Percentiles rank a stretch among this genome's conserved stretches.
Evolutionary conservation across 768 basidiomycete species (phyloP).

Genomic region (Agrocybe praecox): DNA sequence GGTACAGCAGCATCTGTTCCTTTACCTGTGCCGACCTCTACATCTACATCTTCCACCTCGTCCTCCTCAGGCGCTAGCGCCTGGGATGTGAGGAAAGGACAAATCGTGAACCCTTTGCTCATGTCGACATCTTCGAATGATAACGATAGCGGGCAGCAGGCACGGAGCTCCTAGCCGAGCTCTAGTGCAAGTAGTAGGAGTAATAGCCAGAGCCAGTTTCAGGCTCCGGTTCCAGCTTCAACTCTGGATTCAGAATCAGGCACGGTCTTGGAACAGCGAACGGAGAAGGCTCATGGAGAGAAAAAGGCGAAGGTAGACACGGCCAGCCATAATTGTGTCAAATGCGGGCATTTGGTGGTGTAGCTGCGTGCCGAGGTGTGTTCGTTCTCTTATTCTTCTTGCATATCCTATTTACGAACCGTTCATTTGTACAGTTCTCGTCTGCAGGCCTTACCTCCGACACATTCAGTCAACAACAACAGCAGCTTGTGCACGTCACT

Average conservation of each 20-base stretch:
- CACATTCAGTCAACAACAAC: conserved; percentile 17
- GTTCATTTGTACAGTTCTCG: background rate
- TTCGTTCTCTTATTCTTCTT: background rate
- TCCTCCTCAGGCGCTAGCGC: background rate
- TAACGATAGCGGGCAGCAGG: background rate
- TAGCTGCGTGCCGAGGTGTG: conserved; percentile 22
- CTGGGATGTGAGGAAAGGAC: background rate
- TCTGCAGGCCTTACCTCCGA: conserved; percentile 4
- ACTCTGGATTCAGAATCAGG: background rate
- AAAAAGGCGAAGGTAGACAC: conserved; percentile 6
- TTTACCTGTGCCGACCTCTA: background rate
- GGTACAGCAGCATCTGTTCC: background rate
- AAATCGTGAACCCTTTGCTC: background rate
- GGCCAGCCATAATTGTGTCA: conserved; percentile 23
- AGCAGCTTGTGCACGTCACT: conserved; percentile 25
- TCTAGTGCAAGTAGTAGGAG: no score
- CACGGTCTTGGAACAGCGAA: background rate
- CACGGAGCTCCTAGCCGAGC: no score
- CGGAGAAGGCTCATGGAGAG: background rate
- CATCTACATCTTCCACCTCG: background rate
- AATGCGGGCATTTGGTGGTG: conserved; percentile 24
- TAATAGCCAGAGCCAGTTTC: background rate
- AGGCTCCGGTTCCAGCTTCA: conserved; percentile 2
- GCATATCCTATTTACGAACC: conserved; percentile 1
- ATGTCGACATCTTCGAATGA: background rate